A percentile compares a stretch with the other conserved stretches of the same genome.
These are phyloP conservation scores for Tylopilus plumbeoviolaceoides DNA, from an alignment of 768 basidiomycete genomes.

Conservation along the genomic window DNA sequence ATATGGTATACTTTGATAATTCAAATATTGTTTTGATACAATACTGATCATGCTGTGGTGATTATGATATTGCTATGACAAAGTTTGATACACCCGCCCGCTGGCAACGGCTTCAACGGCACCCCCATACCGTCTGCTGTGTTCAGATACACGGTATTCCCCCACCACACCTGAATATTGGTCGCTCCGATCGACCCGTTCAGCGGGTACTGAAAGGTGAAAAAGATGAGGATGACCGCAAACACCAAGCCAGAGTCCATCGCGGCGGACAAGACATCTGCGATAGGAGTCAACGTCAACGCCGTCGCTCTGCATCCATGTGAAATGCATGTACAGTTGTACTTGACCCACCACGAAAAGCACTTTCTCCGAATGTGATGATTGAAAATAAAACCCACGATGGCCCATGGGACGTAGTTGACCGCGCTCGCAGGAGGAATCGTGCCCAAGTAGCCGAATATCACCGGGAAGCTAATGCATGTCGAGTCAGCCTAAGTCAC, in stretches of 20 bases:
- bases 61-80: no score
- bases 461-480: slow-evolving; percentile 36
- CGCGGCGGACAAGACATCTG: slow-evolving; percentile 67
- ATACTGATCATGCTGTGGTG: no score
- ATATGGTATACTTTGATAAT: no score
- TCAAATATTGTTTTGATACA: no score
- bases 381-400: slow-evolving; percentile 65
- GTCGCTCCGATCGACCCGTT: slow-evolving; percentile 55
- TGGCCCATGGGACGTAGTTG: slow-evolving; percentile 66
- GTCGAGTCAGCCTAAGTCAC: background rate
- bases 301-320: background rate
- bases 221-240: slow-evolving; percentile 52
- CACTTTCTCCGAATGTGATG: slow-evolving; percentile 54
- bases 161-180: slow-evolving; percentile 66
- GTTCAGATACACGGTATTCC: slow-evolving; percentile 43
- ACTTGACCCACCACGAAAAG: slow-evolving; percentile 69
- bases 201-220: slow-evolving; percentile 59
- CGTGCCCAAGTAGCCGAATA: slow-evolving; percentile 53
- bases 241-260: slow-evolving; percentile 68
- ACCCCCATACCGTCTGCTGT: slow-evolving; percentile 17
- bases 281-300: background rate
- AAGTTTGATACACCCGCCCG: no score
- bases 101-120: slow-evolving; percentile 10
- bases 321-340: slow-evolving; percentile 30
- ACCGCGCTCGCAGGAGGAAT: slow-evolving; percentile 64